Conservation (phyloP, 306 rosid species). For the Dryas alaskensis region DNA sequence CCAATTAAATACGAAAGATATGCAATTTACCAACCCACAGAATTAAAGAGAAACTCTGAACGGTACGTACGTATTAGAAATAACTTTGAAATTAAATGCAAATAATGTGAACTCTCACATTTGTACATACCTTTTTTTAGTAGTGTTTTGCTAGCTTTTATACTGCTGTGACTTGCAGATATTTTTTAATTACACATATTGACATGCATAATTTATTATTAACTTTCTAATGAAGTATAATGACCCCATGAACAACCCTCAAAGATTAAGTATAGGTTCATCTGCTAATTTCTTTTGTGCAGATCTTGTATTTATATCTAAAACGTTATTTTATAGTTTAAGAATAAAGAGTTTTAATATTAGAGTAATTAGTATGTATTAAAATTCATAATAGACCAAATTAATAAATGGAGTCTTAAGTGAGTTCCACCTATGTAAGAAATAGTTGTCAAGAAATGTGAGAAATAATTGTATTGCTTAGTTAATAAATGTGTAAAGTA, state of each 20-base stretch:
- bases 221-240: neutral
- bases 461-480: too few relatives aligned
- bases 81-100: neutral
- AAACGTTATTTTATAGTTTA: too few relatives aligned
- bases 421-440: too few relatives aligned
- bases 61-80: neutral
- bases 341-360: too few relatives aligned
- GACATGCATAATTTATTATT: neutral
- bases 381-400: too few relatives aligned
- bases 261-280: too few relatives aligned
- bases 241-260: neutral
- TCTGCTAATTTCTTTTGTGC: too few relatives aligned
- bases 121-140: neutral
- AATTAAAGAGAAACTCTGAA: neutral
- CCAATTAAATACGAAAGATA: neutral
- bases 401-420: too few relatives aligned
- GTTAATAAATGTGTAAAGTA: too few relatives aligned
- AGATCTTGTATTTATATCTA: too few relatives aligned
- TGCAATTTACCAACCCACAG: neutral
- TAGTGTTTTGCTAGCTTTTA: neutral
- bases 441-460: too few relatives aligned
- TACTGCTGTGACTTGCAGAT: neutral
- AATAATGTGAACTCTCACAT: neutral
- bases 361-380: too few relatives aligned
- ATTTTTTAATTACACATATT: neutral